Evolutionary conservation across 192 early-diverging fungal species (phyloP), one percentile per base, ranked within the genome.

Genomic region (Chytriomyces sp.): DNA sequence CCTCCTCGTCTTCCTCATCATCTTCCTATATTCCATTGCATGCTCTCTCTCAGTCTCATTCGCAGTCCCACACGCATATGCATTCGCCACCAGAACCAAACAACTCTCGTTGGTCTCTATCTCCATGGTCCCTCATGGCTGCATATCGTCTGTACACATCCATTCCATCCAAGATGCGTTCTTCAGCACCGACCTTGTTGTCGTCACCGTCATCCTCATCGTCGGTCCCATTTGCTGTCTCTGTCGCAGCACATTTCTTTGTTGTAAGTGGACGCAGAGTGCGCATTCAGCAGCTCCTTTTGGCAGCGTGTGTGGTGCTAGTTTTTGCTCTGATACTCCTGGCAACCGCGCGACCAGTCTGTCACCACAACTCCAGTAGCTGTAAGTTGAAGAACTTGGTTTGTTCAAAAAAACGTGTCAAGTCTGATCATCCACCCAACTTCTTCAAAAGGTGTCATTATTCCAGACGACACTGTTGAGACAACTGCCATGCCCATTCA

Each of bases 401-500:
- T 20, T 16, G 11, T 35, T 35, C 35, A 35, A 35, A 35, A 35
- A 35, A 35, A 35, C 44, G 35, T 28, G 24, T 67, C 0, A 18
- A 20, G 18, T 64, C 11, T n/a, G 20, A 64, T 11, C 28, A 11
- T n/a, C 0, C 26, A 3, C 18, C 45, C 45, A 24, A 5, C 9
- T 10, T 26, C 13, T 68, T 45, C 35, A 35, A 35, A 35, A 35
- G 66, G 66, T 45, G 11, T 67, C 23, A 60, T 50, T 50, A 43
- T 59, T 9, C 69, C 69, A 47, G 69, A 71, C 50, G 57, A 71
- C 26, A 59, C 5, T 44, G 23, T 24, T 2, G 49, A 71, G 18
- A 50, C 69, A 8, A 24, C 57, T 16, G 69, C 69, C 45, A 67
- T 71, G 49, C 69, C 69, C 50, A 26, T 71, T 23, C 69, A 50